Conservation (phyloP, 1,284 basidiomycete genomes). For the Polyporus tsugae region DNA sequence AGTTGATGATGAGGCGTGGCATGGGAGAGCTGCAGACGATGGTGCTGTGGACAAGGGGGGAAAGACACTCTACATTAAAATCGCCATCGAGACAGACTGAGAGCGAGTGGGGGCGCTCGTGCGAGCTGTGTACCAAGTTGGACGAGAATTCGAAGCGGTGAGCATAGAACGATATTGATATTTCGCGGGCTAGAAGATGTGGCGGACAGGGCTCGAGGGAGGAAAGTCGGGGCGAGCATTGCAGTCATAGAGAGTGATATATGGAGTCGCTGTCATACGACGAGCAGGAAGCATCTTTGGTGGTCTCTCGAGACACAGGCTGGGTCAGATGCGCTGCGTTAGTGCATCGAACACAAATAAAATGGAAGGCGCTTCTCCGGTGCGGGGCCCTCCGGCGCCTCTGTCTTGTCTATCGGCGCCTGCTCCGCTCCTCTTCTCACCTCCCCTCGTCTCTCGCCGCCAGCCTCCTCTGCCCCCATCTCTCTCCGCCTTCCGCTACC, state of each 20-base stretch:
- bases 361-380: slow-evolving; percentile 6
- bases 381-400: background rate
- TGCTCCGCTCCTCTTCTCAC: slow-evolving; percentile 3
- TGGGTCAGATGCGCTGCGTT: slow-evolving; percentile 13
- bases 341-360: background rate
- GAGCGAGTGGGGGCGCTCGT: background rate
- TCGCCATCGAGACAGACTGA: slow-evolving; percentile 28
- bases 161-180: background rate
- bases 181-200: background rate
- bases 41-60: slow-evolving; percentile 4
- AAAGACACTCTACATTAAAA: slow-evolving; percentile 14
- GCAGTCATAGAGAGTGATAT: slow-evolving; percentile 7
- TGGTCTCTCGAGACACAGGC: background rate
- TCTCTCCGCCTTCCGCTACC: background rate
- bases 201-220: background rate
- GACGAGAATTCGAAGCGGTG: background rate
- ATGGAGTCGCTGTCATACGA: slow-evolving; percentile 13
- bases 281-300: background rate
- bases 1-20: slow-evolving; percentile 22
- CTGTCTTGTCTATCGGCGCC: background rate
- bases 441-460: slow-evolving; percentile 3
- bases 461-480: slow-evolving; percentile 3
- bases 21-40: slow-evolving; percentile 4
- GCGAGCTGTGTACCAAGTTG: background rate
- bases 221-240: background rate